Base-by-base conservation (phyloP, 306 rosid genomes). In the Quercus aquifolioides region DNA sequence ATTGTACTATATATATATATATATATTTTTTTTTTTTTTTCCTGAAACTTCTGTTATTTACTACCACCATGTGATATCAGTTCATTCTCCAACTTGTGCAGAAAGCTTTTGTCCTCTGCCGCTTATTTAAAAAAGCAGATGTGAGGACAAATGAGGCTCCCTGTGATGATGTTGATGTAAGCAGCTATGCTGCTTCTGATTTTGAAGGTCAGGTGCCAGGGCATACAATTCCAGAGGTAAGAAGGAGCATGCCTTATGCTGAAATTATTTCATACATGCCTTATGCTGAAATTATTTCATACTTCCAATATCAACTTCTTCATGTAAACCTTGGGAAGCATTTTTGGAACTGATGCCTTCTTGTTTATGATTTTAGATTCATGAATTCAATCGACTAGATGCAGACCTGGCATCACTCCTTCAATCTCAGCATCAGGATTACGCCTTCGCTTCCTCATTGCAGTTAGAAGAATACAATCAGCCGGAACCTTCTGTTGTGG, bases 51-150 rank as follows among this genome's bases (percentile, higher is more conserved):
- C 14, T 58, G 43, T 55, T 74, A 18, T 7, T 59, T 55, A 60
- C 76, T 38, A 69, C 20, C 28, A 75, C 12, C 55, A 25, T 64
- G 63, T 13, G 72, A 69, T 41, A 23, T 26, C 75, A 76, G 69
- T 74, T 38, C 28, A 26, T 46, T 62, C 55, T 83, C 52, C 74
- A 63, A 72, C 64, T 78, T 76, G 25, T 80, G 79, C 76, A 90
- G 98, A 74, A 65, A 56, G 33, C 78, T 46, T 87, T 83, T 72
- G 93, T 89, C 71, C 19, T 94, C 38, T 80, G 90, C 71, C 86
- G 84, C 28, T 38, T 94, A 75, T 88, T 31, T 69, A 75, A 55
- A 71, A 84, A 75, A 20, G 5, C 70, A 26, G 86, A 78, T 56
- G 70, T 38, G 79, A 59, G 14, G 57, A 41, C 57, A 46, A 72